Evolutionary conservation across 805 yeast genomes (phyloP).

Genomic region (Jamesozyma piceae): DNA sequence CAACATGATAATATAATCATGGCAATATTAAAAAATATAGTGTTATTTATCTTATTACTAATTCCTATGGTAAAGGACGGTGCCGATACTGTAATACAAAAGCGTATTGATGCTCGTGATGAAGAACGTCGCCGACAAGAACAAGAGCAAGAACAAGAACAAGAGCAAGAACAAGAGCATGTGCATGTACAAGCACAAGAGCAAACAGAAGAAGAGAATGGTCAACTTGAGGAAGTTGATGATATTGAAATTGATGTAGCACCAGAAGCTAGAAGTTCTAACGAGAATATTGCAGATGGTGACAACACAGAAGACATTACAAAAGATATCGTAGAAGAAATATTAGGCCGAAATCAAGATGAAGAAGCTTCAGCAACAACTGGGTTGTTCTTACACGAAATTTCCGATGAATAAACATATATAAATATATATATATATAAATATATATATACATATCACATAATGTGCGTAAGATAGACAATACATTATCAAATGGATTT

Average conservation of each 20-base stretch:
- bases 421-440: no score
- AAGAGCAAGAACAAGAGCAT: neutral
- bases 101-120: conserved; percentile 1
- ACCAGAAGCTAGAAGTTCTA: no score
- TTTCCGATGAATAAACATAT: neutral
- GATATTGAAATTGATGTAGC: neutral
- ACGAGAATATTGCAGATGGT: neutral
- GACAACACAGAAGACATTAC: neutral
- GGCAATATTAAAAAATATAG: conserved; percentile 16
- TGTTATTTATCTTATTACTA: conserved; percentile 17
- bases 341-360: no score
- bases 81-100: conserved; percentile 8
- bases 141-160: neutral
- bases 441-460: no score
- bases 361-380: neutral
- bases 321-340: neutral
- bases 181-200: neutral
- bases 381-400: neutral
- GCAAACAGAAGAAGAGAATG: neutral
- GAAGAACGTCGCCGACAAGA: neutral
- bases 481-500: no score
- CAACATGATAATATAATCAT: conserved; percentile 9
- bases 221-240: neutral
- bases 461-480: no score
- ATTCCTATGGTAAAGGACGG: conserved; percentile 14